These are phyloP conservation scores for Cyclocybe cylindracea DNA, from an alignment of 768 basidiomycete species.

Conservation along the genomic window DNA sequence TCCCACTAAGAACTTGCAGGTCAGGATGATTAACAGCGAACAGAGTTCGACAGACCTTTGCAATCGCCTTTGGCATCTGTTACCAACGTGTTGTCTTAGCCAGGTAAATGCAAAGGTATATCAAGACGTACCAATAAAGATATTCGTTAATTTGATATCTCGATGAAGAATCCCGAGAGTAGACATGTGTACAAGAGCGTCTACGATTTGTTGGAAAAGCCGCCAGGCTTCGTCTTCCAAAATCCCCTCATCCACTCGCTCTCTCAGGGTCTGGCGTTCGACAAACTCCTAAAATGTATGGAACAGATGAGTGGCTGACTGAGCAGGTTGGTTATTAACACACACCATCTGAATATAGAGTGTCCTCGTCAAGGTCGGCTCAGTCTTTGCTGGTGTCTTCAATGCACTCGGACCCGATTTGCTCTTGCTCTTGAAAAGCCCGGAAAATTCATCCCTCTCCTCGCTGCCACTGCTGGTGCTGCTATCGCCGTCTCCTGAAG, in stretches of 20 bases:
- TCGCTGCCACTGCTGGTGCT: constrained; percentile 39
- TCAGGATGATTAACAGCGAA: not conserved
- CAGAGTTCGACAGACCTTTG: constrained; percentile 50
- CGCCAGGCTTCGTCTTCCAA: constrained; percentile 88
- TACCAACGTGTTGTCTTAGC: not conserved
- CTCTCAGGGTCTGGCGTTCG: constrained; percentile 86
- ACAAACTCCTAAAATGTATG: constrained; percentile 70
- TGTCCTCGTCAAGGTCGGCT: constrained; percentile 49
- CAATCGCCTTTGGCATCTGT: constrained; percentile 81
- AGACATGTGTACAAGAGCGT: constrained; percentile 89
- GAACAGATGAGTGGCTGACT: not conserved
- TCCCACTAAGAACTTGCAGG: constrained; percentile 53
- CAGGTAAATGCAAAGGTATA: not conserved
- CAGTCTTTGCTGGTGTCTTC: constrained; percentile 13
- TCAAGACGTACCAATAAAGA: constrained; percentile 75
- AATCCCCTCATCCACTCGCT: constrained; percentile 82
- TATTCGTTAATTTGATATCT: constrained; percentile 92
- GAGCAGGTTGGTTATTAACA: not conserved
- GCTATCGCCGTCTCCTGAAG: constrained; percentile 22
- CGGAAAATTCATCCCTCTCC: constrained; percentile 44
- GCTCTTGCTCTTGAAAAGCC: constrained; percentile 22
- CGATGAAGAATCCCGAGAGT: constrained; percentile 84
- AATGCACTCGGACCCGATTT: constrained; percentile 23
- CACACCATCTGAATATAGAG: constrained; percentile 94
- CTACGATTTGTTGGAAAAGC: constrained; percentile 85